phyloP scores from a whole-genome alignment of 495 filamentous ascomycete species.

The Immersiella caudata region DNA sequence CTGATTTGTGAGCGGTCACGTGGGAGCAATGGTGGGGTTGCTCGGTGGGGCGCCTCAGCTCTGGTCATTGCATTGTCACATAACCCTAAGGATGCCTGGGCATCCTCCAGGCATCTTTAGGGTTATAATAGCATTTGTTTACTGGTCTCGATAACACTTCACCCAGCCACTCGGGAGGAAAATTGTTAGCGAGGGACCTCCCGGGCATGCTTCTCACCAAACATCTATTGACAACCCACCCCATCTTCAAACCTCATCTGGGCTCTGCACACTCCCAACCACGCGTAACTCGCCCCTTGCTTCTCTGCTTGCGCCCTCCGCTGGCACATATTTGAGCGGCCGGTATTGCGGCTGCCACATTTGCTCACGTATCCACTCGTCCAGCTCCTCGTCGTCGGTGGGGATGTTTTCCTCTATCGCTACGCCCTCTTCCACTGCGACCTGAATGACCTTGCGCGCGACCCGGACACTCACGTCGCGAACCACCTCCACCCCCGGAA shows the following conservation, averaged over 20 bases:
- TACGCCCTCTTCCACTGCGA: conserved; percentile 69
- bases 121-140: too few species aligned
- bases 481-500: conserved; percentile 78
- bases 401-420: conserved; percentile 65
- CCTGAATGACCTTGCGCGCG: conserved; percentile 75
- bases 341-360: conserved; percentile 87
- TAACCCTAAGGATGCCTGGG: too few species aligned
- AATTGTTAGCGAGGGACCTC: conserved; percentile 1
- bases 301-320: conserved; percentile 49
- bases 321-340: conserved; percentile 59
- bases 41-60: neutral
- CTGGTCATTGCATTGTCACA: too few species aligned
- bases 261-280: conserved; percentile 39
- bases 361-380: conserved; percentile 83
- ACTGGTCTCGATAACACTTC: too few species aligned
- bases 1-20: conserved; percentile 35
- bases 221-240: too few species aligned
- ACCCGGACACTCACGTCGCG: conserved; percentile 76
- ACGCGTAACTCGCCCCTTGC: conserved; percentile 65
- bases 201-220: too few species aligned
- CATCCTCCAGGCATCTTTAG: too few species aligned
- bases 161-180: too few species aligned
- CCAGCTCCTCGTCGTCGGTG: conserved; percentile 58
- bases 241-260: neutral
- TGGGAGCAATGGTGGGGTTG: conserved; percentile 23